phyloP scores from a whole-genome alignment of 768 basidiomycete species.

The Naganishia kalamii region DNA sequence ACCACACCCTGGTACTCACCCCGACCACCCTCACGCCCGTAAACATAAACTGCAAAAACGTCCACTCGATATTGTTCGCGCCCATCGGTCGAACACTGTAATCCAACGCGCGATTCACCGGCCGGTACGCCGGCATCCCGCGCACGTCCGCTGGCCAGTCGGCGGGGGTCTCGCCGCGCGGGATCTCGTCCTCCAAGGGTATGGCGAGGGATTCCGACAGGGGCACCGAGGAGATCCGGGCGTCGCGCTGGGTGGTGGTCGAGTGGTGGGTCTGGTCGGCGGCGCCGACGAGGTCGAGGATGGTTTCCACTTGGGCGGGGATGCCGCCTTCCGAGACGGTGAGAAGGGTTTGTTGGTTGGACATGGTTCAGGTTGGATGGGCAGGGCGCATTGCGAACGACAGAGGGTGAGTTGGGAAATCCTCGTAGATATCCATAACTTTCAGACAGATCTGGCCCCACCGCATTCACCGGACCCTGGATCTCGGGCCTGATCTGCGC shows the following conservation, averaged over 20 bases:
- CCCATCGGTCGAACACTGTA: slow-evolving; percentile 17
- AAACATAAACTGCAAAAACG: slow-evolving; percentile 24
- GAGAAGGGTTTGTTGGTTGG: slow-evolving; percentile 4
- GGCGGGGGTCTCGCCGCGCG: neutral
- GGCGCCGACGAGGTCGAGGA: slow-evolving; percentile 20
- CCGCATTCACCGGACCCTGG: too few species aligned
- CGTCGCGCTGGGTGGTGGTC: neutral
- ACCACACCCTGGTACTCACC: slow-evolving; percentile 1
- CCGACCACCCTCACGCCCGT: slow-evolving; percentile 16
- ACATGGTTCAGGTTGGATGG: slow-evolving; percentile 6
- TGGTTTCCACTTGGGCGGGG: neutral
- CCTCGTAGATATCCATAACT: too few species aligned
- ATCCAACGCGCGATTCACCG: slow-evolving; percentile 13
- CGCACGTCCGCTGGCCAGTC: slow-evolving; percentile 13
- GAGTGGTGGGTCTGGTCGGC: neutral
- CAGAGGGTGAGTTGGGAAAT: too few species aligned
- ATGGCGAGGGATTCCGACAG: slow-evolving; percentile 10
- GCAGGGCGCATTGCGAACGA: neutral
- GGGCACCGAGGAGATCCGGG: slow-evolving; percentile 14
- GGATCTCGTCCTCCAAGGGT: slow-evolving; percentile 11
- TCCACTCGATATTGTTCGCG: slow-evolving; percentile 21
- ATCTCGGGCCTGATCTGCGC: too few species aligned
- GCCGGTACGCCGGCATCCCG: slow-evolving; percentile 12
- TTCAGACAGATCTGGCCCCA: too few species aligned
- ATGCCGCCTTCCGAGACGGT: slow-evolving; percentile 23